Conservation (phyloP, 305 asterid genomes). For the Fraxinus xanthoxyloides region DNA sequence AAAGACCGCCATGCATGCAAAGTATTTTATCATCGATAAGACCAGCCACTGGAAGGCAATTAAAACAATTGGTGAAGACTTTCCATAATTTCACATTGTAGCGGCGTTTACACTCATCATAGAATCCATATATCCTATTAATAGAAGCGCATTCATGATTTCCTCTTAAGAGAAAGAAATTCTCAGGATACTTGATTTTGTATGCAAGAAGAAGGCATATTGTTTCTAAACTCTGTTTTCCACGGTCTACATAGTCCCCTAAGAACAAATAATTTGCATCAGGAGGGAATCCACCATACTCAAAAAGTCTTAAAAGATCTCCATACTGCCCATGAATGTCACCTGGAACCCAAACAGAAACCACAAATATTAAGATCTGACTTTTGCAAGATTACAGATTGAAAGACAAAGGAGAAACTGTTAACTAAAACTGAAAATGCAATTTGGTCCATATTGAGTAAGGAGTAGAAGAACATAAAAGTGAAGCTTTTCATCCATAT, state of each 20-base stretch:
- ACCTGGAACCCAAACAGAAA: constrained; percentile 42
- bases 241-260: constrained; percentile 81
- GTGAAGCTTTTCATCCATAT: background rate
- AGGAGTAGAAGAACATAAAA: background rate
- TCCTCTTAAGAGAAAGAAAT: constrained; percentile 70
- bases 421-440: background rate
- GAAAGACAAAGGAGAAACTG: background rate
- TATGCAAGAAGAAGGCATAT: constrained; percentile 77
- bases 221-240: constrained; percentile 73
- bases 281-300: constrained; percentile 79
- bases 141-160: constrained; percentile 79
- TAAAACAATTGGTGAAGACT: constrained; percentile 66
- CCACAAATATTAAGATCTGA: background rate
- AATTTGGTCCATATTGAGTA: background rate
- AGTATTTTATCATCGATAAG: constrained; percentile 74
- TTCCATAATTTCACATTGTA: constrained; percentile 72
- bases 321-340: constrained; percentile 79
- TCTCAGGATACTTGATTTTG: constrained; percentile 76
- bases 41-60: constrained; percentile 82
- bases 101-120: constrained; percentile 74
- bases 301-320: constrained; percentile 75
- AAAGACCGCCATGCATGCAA: constrained; percentile 85
- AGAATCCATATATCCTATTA: constrained; percentile 70
- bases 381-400: background rate
- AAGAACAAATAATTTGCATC: constrained; percentile 68